Evolutionary conservation across 2,329 filamentous ascomycete species (phyloP).

Genomic region (Immersiporthe knoxdaviesiana): DNA sequence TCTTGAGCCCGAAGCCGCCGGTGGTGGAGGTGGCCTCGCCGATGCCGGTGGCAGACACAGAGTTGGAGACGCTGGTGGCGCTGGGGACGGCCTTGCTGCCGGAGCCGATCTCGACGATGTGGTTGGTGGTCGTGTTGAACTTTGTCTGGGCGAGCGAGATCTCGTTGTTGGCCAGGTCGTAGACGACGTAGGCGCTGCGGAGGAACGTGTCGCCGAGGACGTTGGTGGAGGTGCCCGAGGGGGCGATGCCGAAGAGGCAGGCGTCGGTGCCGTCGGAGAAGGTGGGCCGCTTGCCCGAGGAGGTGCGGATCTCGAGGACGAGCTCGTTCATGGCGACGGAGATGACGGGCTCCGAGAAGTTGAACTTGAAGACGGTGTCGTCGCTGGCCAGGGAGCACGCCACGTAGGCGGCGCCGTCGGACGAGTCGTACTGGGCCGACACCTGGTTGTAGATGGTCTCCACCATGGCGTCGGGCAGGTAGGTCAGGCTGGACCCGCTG

Average conservation of each 20-base stretch:
- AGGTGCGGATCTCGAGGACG: conserved; percentile 55
- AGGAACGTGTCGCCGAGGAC: conserved; percentile 77
- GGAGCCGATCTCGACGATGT: conserved; percentile 58
- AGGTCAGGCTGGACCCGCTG: conserved; percentile 69
- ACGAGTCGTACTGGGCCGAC: conserved; percentile 59
- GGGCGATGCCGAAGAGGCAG: conserved; percentile 70
- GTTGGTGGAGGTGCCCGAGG: conserved; percentile 57
- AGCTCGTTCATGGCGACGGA: conserved; percentile 62
- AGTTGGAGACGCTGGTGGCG: conserved; percentile 53
- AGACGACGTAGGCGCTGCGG: conserved; percentile 75
- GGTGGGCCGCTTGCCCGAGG: conserved; percentile 50
- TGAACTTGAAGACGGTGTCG: conserved; percentile 52
- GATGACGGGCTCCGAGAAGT: conserved; percentile 58
- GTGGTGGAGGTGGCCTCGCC: conserved; percentile 30
- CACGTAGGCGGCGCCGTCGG: conserved; percentile 61
- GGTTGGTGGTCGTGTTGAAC: conserved; percentile 57
- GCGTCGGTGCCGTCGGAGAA: conserved; percentile 58
- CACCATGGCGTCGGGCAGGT: conserved; percentile 62
- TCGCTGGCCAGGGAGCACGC: conserved; percentile 55
- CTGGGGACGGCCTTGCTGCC: conserved; percentile 55
- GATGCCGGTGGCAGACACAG: conserved; percentile 54
- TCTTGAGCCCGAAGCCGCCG: conserved; percentile 29
- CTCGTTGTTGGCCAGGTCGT: conserved; percentile 72
- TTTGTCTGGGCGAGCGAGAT: conserved; percentile 71
- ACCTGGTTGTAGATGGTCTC: conserved; percentile 61